Evolutionary conservation across 345 rosid genomes (phyloP).

Genomic region (Gossypium rotundifolium): DNA sequence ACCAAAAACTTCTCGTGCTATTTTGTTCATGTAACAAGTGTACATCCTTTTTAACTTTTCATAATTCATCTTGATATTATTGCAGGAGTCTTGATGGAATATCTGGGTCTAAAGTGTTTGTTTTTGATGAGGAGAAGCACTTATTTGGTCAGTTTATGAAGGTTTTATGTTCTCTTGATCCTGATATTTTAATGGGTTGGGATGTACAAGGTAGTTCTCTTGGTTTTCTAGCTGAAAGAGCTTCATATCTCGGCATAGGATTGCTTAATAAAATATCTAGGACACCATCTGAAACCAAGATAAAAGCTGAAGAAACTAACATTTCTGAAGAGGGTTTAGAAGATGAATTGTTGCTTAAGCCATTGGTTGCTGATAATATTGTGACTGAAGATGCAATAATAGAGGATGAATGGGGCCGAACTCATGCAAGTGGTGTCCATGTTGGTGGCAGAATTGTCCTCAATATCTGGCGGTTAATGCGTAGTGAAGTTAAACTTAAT

Average conservation of each 20-base stretch:
- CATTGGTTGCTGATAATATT: slow-evolving; percentile 37
- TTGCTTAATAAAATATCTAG: slow-evolving; percentile 74
- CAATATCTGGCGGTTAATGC: slow-evolving; percentile 85
- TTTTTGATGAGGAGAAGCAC: slow-evolving; percentile 60
- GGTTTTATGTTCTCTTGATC: slow-evolving; percentile 54
- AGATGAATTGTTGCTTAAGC: slow-evolving; percentile 33
- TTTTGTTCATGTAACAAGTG: background rate
- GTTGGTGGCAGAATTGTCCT: slow-evolving; percentile 93
- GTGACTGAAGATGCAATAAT: slow-evolving; percentile 47
- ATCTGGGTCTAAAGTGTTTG: slow-evolving; percentile 47
- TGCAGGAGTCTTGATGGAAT: slow-evolving; percentile 72
- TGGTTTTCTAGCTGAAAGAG: slow-evolving; percentile 95
- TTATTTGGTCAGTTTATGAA: slow-evolving; percentile 49
- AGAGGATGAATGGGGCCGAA: slow-evolving; percentile 96
- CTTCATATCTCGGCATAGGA: slow-evolving; percentile 83
- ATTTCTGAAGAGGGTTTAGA: slow-evolving; percentile 26
- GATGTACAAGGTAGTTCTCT: slow-evolving; percentile 89
- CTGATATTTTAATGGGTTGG: slow-evolving; percentile 90
- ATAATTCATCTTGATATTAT: slow-evolving; percentile 4
- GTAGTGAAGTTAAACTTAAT: slow-evolving; percentile 79
- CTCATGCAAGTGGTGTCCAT: slow-evolving; percentile 96
- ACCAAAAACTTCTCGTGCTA: background rate
- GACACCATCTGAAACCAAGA: slow-evolving; percentile 44
- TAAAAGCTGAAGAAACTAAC: slow-evolving; percentile 24
- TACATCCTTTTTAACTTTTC: background rate